phyloP scores from a whole-genome alignment of 495 filamentous ascomycete genomes.

The Eremomyces bilateralis region DNA sequence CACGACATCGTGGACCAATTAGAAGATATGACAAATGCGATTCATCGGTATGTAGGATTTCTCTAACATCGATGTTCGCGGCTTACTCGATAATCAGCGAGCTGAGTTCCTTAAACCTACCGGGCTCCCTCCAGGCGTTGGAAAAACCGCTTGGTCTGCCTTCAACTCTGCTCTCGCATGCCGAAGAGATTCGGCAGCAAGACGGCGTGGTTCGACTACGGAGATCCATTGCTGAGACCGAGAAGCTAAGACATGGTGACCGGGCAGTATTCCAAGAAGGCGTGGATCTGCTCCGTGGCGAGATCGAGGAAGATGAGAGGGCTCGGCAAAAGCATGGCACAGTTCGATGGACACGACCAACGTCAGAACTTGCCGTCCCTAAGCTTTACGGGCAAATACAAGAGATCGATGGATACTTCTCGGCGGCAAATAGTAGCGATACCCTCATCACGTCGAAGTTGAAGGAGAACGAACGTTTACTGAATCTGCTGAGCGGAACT shows the following conservation, averaged over 20 bases:
- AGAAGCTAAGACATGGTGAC: conserved; percentile 63
- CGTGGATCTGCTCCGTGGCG: conserved; percentile 47
- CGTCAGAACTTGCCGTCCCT: conserved; percentile 43
- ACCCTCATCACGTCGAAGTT: conserved; percentile 60
- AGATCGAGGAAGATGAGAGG: conserved; percentile 62
- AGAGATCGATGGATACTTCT: conserved; percentile 77
- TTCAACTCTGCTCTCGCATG: conserved; percentile 61
- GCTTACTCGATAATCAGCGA: conserved; percentile 18
- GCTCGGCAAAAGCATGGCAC: conserved; percentile 68
- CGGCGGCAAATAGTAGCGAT: conserved; percentile 66
- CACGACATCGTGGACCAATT: conserved; percentile 66
- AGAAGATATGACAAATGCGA: conserved; percentile 54
- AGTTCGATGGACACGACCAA: conserved; percentile 54
- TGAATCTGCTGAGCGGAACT: conserved; percentile 52
- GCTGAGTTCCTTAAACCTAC: conserved; percentile 65
- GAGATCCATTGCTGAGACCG: conserved; percentile 62
- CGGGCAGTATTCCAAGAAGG: conserved; percentile 60
- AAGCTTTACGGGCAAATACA: conserved; percentile 53
- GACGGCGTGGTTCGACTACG: conserved; percentile 57
- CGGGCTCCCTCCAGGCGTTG: conserved; percentile 79
- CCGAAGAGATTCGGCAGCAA: conserved; percentile 87
- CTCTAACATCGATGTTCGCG: neutral
- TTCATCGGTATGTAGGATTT: conserved; percentile 38
- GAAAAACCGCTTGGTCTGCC: conserved; percentile 92
- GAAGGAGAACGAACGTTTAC: conserved; percentile 45